These are phyloP conservation scores for Coffea canephora DNA, from an alignment of 257 asterid species.

Conservation along the genomic window DNA sequence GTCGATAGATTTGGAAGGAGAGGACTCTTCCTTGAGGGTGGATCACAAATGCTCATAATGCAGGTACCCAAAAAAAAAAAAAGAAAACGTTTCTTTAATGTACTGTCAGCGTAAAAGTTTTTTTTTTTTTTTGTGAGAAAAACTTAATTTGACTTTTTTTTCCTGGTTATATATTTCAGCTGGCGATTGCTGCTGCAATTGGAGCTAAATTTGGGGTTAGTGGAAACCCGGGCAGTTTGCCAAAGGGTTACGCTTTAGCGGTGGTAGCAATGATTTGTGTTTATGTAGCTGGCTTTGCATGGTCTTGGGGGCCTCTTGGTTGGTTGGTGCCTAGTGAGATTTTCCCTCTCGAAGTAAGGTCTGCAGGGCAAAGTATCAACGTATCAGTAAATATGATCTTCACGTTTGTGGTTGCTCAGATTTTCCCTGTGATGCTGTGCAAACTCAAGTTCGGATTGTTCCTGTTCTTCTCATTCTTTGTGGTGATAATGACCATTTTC, in stretches of 20 bases:
- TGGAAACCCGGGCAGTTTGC: constrained; percentile 48
- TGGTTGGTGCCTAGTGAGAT: constrained; percentile 85
- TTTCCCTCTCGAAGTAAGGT: constrained; percentile 69
- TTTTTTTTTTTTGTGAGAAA: too few species aligned
- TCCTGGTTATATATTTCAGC: constrained; percentile 23
- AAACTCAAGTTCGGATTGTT: constrained; percentile 59
- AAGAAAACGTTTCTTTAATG: too few species aligned
- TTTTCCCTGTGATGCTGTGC: constrained; percentile 58
- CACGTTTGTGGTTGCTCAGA: constrained; percentile 58
- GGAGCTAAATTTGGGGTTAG: constrained; percentile 56
- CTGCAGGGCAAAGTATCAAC: constrained; percentile 69
- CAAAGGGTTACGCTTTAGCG: constrained; percentile 50
- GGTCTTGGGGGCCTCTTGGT: constrained; percentile 93
- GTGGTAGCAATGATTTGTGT: constrained; percentile 65
- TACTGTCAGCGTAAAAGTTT: background rate
- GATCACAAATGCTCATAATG: constrained; percentile 53
- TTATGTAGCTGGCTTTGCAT: constrained; percentile 68
- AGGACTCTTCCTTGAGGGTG: constrained; percentile 62
- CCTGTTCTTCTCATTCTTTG: constrained; percentile 54
- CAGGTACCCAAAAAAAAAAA: constrained; percentile 38
- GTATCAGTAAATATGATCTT: constrained; percentile 65
- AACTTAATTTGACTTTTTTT: background rate
- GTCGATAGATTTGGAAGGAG: constrained; percentile 77
- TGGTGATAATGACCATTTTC: constrained; percentile 48
- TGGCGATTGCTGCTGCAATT: constrained; percentile 38